Conservation (phyloP, 208 protist species). For the Novymonas esmeraldas region DNA sequence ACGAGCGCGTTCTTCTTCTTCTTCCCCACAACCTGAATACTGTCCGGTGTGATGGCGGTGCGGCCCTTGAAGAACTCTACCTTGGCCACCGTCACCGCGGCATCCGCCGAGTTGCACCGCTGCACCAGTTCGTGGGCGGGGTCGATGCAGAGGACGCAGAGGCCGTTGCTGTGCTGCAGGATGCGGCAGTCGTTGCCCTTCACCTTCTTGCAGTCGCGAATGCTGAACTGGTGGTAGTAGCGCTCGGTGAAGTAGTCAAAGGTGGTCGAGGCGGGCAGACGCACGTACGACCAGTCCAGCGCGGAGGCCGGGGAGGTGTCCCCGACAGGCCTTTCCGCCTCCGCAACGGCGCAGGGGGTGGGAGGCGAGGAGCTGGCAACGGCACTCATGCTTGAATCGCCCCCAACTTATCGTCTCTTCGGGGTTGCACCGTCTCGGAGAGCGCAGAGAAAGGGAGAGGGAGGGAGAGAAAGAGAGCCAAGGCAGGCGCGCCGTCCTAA, state of each 20-base stretch:
- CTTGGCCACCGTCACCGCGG: slow-evolving; percentile 12
- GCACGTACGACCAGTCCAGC: slow-evolving; percentile 30
- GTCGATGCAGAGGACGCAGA: slow-evolving; percentile 82
- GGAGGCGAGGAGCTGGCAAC: too few species aligned
- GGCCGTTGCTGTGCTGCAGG: slow-evolving; percentile 87
- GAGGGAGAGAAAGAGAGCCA: background rate
- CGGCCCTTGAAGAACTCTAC: slow-evolving; percentile 47
- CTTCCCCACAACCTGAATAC: slow-evolving; percentile 78
- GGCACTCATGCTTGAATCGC: too few species aligned
- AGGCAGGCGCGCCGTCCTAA: too few species aligned
- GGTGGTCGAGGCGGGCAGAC: slow-evolving; percentile 28
- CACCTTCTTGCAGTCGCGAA: slow-evolving; percentile 68
- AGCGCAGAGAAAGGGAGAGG: background rate
- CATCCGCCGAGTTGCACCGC: slow-evolving; percentile 4
- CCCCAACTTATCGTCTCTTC: too few species aligned
- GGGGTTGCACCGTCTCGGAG: background rate
- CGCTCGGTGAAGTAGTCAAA: slow-evolving; percentile 86
- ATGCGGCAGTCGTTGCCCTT: slow-evolving; percentile 73
- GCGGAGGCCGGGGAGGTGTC: too few species aligned
- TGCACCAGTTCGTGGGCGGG: slow-evolving; percentile 53
- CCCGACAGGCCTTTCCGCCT: too few species aligned
- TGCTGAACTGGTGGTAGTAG: slow-evolving; percentile 80
- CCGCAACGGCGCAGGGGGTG: too few species aligned
- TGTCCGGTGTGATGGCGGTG: slow-evolving; percentile 42
- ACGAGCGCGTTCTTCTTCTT: slow-evolving; percentile 84